Conservation (phyloP, 371 early-diverging fungal species). For the Rhizopus stolonifer region DNA sequence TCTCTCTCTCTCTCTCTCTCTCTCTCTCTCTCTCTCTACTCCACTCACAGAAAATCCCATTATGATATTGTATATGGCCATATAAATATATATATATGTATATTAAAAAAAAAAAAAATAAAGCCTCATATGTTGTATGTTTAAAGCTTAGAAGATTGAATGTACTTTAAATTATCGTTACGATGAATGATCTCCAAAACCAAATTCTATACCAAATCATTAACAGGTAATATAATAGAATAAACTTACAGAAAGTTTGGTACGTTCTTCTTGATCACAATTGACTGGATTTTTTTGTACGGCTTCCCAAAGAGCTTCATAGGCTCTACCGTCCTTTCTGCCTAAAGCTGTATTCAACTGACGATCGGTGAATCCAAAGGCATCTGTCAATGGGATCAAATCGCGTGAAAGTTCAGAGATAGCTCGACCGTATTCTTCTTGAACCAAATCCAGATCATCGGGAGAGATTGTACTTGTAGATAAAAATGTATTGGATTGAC, state of each 20-base stretch:
- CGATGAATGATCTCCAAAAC: conserved; percentile 26
- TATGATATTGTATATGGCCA: not conserved
- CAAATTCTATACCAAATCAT: conserved; percentile 15
- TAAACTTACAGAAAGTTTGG: conserved; percentile 16
- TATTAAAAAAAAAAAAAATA: too few species aligned
- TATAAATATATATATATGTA: not conserved
- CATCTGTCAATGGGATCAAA: conserved; percentile 66
- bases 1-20: not conserved
- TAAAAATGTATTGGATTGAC: conserved; percentile 35
- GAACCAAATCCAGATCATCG: conserved; percentile 24
- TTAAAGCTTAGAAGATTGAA: conserved; percentile 21
- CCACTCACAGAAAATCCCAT: too few species aligned
- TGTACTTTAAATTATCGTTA: conserved; percentile 17
- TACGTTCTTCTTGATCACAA: conserved; percentile 16
- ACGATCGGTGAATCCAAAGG: conserved; percentile 67
- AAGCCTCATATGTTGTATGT: too few species aligned
- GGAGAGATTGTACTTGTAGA: conserved; percentile 37
- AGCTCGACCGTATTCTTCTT: conserved; percentile 22
- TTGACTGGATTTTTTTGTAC: conserved; percentile 70
- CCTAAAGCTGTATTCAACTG: conserved; percentile 68
- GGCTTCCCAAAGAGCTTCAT: conserved; percentile 64
- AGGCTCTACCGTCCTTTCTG: conserved; percentile 64
- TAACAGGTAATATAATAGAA: too few species aligned
- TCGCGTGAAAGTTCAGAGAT: conserved; percentile 49
- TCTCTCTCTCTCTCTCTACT: too few species aligned